Evolutionary conservation across 2,329 filamentous ascomycete genomes (phyloP), one percentile per base, ranked within the genome.

Genomic region (Neopestalotiopsis sp.): DNA sequence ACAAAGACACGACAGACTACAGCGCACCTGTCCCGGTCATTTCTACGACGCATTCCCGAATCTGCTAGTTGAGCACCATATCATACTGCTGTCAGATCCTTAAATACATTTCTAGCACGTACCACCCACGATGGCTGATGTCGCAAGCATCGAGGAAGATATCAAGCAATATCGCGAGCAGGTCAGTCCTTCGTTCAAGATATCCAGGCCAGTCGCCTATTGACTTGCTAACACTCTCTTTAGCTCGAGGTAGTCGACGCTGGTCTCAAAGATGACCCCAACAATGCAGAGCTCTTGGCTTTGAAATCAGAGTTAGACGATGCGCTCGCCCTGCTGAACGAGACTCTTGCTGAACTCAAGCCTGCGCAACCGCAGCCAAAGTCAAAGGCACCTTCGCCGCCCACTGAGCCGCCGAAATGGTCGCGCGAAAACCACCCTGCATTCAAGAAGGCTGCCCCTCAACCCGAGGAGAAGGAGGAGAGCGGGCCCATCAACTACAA

Each of bases 261-360:
- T 67, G 92, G 93, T 73, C 89, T 97, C 68, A 90, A 92, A 80
- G 90, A 92, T 80, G 93, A 96, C 76, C 91, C 94, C 72, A 91
- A 92, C 69, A 95, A 94, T 81, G 85, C 84, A 75, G 94, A 95
- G 81, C 90, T 97, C 76, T 87, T 91, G 76, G 89, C 87, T 77
- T 89, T 97, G 79, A 91, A 92, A 82, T 84, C 88, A 79, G 94
- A 97, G 86, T 89, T 97, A 83, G 88, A 94, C 85, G 88, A 91
- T 83, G 90, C 94, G 81, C 92, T 98, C 81, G 86, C 88, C 79
- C 88, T 94, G 74, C 89, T 94, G 81, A 89, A 95, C 84, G 90
- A 91, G 78, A 89, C 91, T 75, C 92, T 98, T 80, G 91, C 91
- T 83, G 93, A 96, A 81, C 87, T 96, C 79, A 91, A 92, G 82